These are phyloP conservation scores for Apiospora malaysiana DNA, from an alignment of 2,329 filamentous ascomycete genomes.

Conservation along the genomic window DNA sequence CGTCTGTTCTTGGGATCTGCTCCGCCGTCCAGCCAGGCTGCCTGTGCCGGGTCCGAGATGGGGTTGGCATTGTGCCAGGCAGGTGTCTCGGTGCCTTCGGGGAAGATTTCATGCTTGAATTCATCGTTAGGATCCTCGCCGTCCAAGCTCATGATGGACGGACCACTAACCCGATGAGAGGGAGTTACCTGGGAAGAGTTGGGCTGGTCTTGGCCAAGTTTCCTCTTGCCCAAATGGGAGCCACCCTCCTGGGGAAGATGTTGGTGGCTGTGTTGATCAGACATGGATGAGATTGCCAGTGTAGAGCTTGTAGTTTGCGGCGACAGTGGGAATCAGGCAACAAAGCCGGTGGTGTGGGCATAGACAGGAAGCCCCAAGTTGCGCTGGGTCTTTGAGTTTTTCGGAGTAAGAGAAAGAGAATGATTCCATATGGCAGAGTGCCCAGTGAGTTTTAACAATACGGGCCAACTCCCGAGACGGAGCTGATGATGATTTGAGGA, in stretches of 20 bases:
- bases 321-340: background rate
- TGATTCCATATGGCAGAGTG: too few species aligned
- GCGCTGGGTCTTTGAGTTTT: background rate
- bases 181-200: background rate
- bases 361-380: background rate
- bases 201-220: background rate
- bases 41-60: constrained; percentile 4
- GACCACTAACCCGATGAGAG: constrained; percentile 3
- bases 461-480: constrained; percentile 11
- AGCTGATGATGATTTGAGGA: constrained; percentile 4
- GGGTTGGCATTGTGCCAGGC: background rate
- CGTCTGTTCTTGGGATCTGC: constrained; percentile 46
- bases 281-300: background rate
- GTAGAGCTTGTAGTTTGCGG: background rate
- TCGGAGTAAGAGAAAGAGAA: too few species aligned
- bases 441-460: background rate
- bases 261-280: background rate
- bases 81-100: background rate
- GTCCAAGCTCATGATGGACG: background rate
- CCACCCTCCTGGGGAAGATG: background rate
- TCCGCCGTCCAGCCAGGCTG: constrained; percentile 45
- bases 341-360: background rate
- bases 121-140: constrained; percentile 15
- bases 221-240: constrained; percentile 9
- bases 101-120: background rate